Percentiles rank a stretch among this genome's conserved stretches.
Conservation (phyloP, 768 basidiomycete species). For the Kwoniella dendrophila region DNA sequence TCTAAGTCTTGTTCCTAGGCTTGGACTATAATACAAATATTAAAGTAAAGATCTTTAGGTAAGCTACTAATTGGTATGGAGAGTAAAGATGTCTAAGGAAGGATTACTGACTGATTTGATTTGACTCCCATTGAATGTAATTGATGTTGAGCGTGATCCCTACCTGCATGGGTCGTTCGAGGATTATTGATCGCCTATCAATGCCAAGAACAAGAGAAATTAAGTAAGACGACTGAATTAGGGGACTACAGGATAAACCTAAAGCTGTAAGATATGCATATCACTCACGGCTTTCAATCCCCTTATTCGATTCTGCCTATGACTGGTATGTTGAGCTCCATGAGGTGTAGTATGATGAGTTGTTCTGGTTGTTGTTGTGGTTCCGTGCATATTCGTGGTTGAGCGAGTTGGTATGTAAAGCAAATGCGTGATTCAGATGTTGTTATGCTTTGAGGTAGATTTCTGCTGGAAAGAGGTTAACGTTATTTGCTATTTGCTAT, state of each 20-base stretch:
- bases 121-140: slow-evolving; percentile 29
- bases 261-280: no score
- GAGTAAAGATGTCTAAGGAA: no score
- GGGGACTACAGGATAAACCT: no score
- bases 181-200: slow-evolving; percentile 40
- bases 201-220: background rate
- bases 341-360: slow-evolving; percentile 19
- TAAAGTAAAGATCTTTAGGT: background rate
- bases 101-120: slow-evolving; percentile 24
- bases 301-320: slow-evolving; percentile 28
- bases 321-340: no score
- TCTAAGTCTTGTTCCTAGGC: slow-evolving; percentile 30
- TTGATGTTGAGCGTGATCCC: slow-evolving; percentile 26
- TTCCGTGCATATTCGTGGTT: no score
- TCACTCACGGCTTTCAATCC: slow-evolving; percentile 27
- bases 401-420: no score
- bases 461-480: no score
- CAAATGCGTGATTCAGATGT: no score
- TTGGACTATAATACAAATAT: slow-evolving; percentile 13
- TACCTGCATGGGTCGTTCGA: slow-evolving; percentile 32
- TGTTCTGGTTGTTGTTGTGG: slow-evolving; percentile 9
- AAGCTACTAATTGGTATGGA: background rate
- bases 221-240: background rate
- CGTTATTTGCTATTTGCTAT: no score
- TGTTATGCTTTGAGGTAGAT: no score